Conservation (phyloP, 371 early-diverging fungal species). For the Dichotomocladium elegans region DNA sequence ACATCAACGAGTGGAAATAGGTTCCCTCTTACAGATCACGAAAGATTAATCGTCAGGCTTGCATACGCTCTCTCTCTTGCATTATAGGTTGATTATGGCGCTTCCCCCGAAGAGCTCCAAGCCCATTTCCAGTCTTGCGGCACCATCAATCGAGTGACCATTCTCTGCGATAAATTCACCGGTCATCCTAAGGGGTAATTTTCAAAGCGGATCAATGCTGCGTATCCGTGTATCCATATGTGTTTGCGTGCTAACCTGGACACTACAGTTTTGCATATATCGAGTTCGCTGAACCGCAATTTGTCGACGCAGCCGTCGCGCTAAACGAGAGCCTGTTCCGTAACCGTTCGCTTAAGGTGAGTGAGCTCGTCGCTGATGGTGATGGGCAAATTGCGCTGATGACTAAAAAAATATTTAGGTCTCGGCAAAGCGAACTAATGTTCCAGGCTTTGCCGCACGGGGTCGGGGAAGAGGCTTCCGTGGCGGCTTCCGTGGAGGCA, state of each 20-base stretch:
- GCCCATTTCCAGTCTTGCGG: conserved; percentile 95
- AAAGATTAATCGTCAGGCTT: not conserved
- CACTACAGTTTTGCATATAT: conserved; percentile 89
- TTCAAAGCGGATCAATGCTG: not conserved
- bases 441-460: conserved; percentile 79
- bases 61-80: not conserved
- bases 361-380: too few relatives aligned
- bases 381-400: too few relatives aligned
- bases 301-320: conserved; percentile 84
- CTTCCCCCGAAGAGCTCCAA: conserved; percentile 96
- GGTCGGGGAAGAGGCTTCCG: conserved; percentile 75
- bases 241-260: not conserved
- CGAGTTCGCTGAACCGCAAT: conserved; percentile 88
- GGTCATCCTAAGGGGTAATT: conserved; percentile 95
- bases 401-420: conserved; percentile 59
- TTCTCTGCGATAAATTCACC: conserved; percentile 91
- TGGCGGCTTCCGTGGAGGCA: conserved; percentile 63
- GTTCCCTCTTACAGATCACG: too few relatives aligned
- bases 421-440: conserved; percentile 91
- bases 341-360: conserved; percentile 82
- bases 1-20: conserved; percentile 16
- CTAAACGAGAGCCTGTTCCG: conserved; percentile 89
- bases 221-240: not conserved
- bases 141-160: conserved; percentile 95
- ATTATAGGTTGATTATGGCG: conserved; percentile 83